These are phyloP conservation scores for Ophiostoma sp. DNA, from an alignment of 2,329 filamentous ascomycete genomes.

Conservation along the genomic window DNA sequence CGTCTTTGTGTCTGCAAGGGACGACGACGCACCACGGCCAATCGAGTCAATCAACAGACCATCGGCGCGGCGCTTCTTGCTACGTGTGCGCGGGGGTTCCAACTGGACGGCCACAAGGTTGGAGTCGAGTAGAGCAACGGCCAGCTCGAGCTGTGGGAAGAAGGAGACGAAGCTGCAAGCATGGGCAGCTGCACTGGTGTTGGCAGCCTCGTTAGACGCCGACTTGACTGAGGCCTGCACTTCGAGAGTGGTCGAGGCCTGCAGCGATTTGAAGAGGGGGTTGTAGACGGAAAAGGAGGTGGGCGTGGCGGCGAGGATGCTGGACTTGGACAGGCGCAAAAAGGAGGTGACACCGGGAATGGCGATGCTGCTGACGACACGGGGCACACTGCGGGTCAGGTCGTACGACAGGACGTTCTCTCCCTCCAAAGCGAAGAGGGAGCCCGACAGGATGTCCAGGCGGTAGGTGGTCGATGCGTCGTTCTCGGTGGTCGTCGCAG, in stretches of 20 bases:
- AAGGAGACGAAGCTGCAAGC: conserved; percentile 56
- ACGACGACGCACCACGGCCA: conserved; percentile 56
- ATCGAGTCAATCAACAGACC: conserved; percentile 73
- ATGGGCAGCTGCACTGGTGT: background rate
- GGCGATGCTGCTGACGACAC: conserved; percentile 55
- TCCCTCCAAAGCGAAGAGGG: conserved; percentile 59
- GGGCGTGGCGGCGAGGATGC: conserved; percentile 62
- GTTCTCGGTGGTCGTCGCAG: conserved; percentile 13
- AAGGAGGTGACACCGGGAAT: conserved; percentile 60
- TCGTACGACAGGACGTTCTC: conserved; percentile 62
- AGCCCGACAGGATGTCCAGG: conserved; percentile 63
- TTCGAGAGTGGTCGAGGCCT: conserved; percentile 50
- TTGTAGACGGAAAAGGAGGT: conserved; percentile 65
- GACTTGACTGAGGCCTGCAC: conserved; percentile 31
- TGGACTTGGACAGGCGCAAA: conserved; percentile 64
- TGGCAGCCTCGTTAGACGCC: conserved; percentile 35
- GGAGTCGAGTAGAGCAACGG: conserved; percentile 63
- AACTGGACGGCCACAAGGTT: conserved; percentile 68
- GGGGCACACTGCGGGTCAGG: conserved; percentile 62
- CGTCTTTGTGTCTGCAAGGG: conserved; percentile 1
- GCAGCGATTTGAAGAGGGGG: conserved; percentile 64
- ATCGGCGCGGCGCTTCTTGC: conserved; percentile 56
- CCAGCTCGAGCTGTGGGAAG: conserved; percentile 65
- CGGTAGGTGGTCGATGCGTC: conserved; percentile 44
- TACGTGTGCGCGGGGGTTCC: conserved; percentile 59